Base-by-base conservation (phyloP, 148 eudicot genomes). In the Fallopia convolvulus region DNA sequence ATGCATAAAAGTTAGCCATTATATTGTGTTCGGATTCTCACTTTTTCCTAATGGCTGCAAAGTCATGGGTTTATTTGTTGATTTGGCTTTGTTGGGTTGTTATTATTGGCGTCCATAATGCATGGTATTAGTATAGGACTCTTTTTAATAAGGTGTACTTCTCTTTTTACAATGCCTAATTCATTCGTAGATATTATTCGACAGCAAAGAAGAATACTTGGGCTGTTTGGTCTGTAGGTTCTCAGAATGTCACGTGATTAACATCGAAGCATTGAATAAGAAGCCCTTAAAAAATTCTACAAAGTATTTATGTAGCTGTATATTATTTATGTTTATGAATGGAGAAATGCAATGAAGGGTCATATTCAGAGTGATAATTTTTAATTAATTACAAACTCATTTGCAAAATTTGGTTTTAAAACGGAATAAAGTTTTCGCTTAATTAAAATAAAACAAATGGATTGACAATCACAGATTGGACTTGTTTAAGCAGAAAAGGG, bases 161-260 rank as follows among this genome's bases (percentile, higher is more conserved):
- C 8, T 44, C 11, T 44, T 44, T 44, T 44, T 44, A 48, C 50
- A 10, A 48, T 48, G 50, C 12, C 15, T 48, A 48, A 11, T 48
- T 48, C 50, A 48, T 52, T 52, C 20, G 18, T 14, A 52, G 58
- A 52, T 52, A 52, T 17, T 18, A 52, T 41, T 41, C 10, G 66
- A 60, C 66, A 60, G 66, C 66, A 60, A 21, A 60, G 66, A 60
- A 60, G 66, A 60, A 23, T 21, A 60, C 12, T 60, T 60, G 9
- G 9, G 66, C 13, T 60, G 66, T 36, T 21, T 23, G 30, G 32
- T 26, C 66, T 60, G 66, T 21, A 60, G 66, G 66, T 21, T 60
- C 66, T 21, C 66, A 23, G 66, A 60, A 21, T 26, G 66, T 60
- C 66, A 60, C 66, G 66, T 60, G 66, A 60, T 60, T 60, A 60